phyloP scores from a whole-genome alignment of 2,329 filamentous ascomycete genomes.

The Thelonectria olida region DNA sequence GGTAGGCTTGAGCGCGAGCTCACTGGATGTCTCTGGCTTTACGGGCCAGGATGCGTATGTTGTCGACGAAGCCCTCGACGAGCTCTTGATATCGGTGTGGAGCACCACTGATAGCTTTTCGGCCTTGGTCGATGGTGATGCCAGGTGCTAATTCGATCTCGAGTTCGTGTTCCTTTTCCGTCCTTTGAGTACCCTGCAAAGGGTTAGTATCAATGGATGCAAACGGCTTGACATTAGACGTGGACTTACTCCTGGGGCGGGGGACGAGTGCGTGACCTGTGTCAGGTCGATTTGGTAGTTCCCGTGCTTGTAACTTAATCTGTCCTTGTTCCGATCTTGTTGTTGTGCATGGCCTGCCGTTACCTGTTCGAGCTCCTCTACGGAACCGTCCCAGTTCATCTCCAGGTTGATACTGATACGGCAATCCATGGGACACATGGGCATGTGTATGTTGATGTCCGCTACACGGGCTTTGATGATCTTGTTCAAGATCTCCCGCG shows the following conservation, averaged over 20 bases:
- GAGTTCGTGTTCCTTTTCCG: slow-evolving; percentile 79
- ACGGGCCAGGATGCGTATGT: slow-evolving; percentile 68
- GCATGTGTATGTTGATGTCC: slow-evolving; percentile 88
- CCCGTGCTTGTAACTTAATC: slow-evolving; percentile 89
- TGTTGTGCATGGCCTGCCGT: slow-evolving; percentile 48
- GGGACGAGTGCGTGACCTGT: slow-evolving; percentile 72
- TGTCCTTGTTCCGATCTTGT: slow-evolving; percentile 83
- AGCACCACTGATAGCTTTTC: slow-evolving; percentile 59
- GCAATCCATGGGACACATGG: slow-evolving; percentile 82
- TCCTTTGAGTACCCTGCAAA: slow-evolving; percentile 49
- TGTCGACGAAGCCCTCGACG: slow-evolving; percentile 79
- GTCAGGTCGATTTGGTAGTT: slow-evolving; percentile 93
- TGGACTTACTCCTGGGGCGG: slow-evolving; percentile 50
- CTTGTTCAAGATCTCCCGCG: slow-evolving; percentile 74
- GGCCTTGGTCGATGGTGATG: slow-evolving; percentile 73
- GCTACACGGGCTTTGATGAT: slow-evolving; percentile 92
- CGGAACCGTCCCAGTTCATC: slow-evolving; percentile 81
- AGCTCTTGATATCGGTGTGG: slow-evolving; percentile 72
- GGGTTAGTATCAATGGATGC: slow-evolving; percentile 13
- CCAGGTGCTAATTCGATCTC: slow-evolving; percentile 78
- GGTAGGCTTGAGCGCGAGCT: background rate
- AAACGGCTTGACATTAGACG: too few species aligned
- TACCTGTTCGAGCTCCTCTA: slow-evolving; percentile 61
- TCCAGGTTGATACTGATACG: slow-evolving; percentile 95
- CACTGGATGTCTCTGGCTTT: slow-evolving; percentile 48